Conservation (phyloP, 2,329 filamentous ascomycete species). For the Penicillium sp. region DNA sequence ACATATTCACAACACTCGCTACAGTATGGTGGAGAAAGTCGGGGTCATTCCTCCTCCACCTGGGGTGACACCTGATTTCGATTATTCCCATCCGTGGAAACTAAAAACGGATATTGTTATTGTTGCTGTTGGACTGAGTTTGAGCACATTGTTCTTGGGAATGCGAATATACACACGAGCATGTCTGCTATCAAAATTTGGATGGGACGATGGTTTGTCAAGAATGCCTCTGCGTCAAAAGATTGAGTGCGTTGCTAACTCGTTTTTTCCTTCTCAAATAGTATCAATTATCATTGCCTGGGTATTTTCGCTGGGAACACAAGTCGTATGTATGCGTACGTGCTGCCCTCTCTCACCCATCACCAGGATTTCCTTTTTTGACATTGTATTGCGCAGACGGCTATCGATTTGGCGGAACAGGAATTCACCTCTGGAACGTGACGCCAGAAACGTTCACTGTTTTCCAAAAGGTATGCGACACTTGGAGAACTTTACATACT, state of each 20-base stretch:
- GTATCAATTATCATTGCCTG: constrained; percentile 27
- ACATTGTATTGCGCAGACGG: constrained; percentile 14
- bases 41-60: constrained; percentile 13
- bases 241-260: constrained; percentile 1
- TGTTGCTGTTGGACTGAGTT: constrained; percentile 10
- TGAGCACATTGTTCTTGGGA: constrained; percentile 10
- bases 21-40: constrained; percentile 6
- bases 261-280: no score
- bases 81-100: constrained; percentile 19
- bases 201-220: constrained; percentile 28
- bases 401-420: constrained; percentile 22
- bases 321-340: constrained; percentile 19
- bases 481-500: not conserved
- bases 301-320: constrained; percentile 25
- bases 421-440: constrained; percentile 28
- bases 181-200: constrained; percentile 18
- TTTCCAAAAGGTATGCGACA: constrained; percentile 22
- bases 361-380: not conserved
- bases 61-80: constrained; percentile 16
- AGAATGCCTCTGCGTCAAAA: not conserved
- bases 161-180: constrained; percentile 23
- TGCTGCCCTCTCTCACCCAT: not conserved
- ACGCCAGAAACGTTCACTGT: constrained; percentile 15
- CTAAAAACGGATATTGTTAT: constrained; percentile 10
- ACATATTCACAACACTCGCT: not conserved